Evolutionary conservation across 2,329 filamentous ascomycete species (phyloP).

Genomic region (Balansia obtecta): DNA sequence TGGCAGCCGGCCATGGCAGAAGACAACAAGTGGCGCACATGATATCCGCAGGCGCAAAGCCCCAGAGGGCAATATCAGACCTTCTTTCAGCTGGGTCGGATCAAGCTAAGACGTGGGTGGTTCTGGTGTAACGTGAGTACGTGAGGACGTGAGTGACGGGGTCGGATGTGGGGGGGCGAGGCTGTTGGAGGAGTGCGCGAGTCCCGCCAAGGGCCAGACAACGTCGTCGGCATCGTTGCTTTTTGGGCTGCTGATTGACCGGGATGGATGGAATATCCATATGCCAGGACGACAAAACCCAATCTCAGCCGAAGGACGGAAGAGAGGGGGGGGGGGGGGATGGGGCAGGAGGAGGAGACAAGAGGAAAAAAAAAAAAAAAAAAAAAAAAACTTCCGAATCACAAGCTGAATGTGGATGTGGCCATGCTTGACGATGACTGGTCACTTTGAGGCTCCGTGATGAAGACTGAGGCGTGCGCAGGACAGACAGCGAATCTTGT

Average conservation of each 20-base stretch:
- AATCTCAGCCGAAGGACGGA: not conserved
- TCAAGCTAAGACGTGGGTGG: constrained; percentile 3
- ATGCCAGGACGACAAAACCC: not conserved
- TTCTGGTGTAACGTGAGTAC: not conserved
- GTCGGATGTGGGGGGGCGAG: not conserved
- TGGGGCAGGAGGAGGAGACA: too few relatives aligned
- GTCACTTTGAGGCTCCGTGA: too few relatives aligned
- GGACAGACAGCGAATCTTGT: too few relatives aligned
- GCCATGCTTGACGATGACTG: too few relatives aligned
- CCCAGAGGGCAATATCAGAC: not conserved
- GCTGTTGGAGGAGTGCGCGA: not conserved
- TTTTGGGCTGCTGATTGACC: not conserved
- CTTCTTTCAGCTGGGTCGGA: constrained; percentile 9
- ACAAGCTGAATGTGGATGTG: too few relatives aligned
- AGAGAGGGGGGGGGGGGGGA: too few relatives aligned
- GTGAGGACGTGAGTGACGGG: not conserved
- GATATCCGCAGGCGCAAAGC: not conserved
- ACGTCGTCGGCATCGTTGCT: not conserved
- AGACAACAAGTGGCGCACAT: not conserved
- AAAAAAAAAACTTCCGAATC: not conserved
- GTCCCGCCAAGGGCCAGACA: not conserved
- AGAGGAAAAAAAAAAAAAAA: not conserved
- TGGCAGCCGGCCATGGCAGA: not conserved
- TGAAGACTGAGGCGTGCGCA: too few relatives aligned
- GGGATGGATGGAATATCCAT: not conserved